A percentile compares a stretch with the other conserved stretches of the same genome.
Conservation (phyloP, 495 filamentous ascomycete species). For the Hypomontagnella submonticulosa region DNA sequence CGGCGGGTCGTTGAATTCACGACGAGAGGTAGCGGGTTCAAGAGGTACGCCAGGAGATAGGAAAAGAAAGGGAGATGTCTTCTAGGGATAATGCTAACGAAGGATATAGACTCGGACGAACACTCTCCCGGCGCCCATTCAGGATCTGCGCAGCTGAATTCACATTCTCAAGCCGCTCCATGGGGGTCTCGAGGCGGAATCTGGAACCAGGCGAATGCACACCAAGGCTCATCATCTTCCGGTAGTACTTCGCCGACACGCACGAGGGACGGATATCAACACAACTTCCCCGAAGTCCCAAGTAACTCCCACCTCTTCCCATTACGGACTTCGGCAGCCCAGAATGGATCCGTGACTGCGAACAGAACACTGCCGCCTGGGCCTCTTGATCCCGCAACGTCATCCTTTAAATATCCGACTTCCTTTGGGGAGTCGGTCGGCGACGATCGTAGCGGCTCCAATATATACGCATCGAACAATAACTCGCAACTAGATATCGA, state of each 20-base stretch:
- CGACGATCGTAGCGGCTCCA: constrained; percentile 23
- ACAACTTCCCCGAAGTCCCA: constrained; percentile 25
- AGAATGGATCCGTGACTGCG: constrained; percentile 17
- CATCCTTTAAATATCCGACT: constrained; percentile 23
- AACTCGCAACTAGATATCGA: constrained; percentile 30
- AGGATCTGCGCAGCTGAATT: constrained; percentile 38
- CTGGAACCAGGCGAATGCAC: constrained; percentile 28
- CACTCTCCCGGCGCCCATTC: constrained; percentile 44
- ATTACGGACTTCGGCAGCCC: constrained; percentile 24
- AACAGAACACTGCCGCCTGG: constrained; percentile 38
- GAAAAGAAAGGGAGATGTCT: background rate
- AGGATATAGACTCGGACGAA: constrained; percentile 50
- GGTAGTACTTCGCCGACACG: constrained; percentile 40
- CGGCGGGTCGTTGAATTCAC: constrained; percentile 56
- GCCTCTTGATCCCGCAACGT: constrained; percentile 24
- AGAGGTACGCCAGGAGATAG: constrained; percentile 54
- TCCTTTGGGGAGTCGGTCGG: constrained; percentile 29
- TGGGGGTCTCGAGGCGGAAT: constrained; percentile 33
- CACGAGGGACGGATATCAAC: constrained; percentile 31
- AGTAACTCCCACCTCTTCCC: constrained; percentile 24
- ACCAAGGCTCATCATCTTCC: constrained; percentile 24
- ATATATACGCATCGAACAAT: constrained; percentile 25
- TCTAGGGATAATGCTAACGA: constrained; percentile 37
- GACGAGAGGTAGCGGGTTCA: constrained; percentile 54
- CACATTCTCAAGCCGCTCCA: constrained; percentile 24